Conservation (phyloP, 2,329 filamentous ascomycete genomes). For the Fusarium clavum region DNA sequence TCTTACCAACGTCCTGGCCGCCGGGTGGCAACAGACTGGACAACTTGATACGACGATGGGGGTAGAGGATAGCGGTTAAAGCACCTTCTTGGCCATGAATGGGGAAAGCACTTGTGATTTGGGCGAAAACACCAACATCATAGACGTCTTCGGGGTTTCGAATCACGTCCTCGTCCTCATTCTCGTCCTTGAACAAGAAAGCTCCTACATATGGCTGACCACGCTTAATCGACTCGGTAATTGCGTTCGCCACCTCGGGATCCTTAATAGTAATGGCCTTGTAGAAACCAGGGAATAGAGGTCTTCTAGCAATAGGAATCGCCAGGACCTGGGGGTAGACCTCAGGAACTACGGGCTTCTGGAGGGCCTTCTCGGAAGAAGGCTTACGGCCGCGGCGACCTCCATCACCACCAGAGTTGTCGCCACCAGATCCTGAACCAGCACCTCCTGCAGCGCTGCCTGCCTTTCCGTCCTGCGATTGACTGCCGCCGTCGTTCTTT, state of each 20-base stretch:
- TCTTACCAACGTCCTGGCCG: constrained; percentile 61
- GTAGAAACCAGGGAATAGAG: constrained; percentile 97
- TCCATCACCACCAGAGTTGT: constrained; percentile 68
- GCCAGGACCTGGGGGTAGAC: constrained; percentile 98
- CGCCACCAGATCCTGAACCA: constrained; percentile 63
- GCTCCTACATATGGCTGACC: constrained; percentile 98
- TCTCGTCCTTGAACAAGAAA: constrained; percentile 96
- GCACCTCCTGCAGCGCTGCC: constrained; percentile 67
- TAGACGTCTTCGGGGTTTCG: constrained; percentile 91
- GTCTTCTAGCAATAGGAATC: constrained; percentile 92
- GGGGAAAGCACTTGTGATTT: constrained; percentile 96
- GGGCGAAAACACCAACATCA: constrained; percentile 95
- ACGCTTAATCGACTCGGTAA: constrained; percentile 95
- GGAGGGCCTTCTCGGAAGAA: constrained; percentile 77
- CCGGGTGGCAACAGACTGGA: constrained; percentile 82
- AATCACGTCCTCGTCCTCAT: constrained; percentile 93
- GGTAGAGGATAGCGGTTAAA: constrained; percentile 94
- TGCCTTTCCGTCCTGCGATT: constrained; percentile 65
- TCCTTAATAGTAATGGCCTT: constrained; percentile 98
- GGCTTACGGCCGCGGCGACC: constrained; percentile 79
- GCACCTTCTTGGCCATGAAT: constrained; percentile 86
- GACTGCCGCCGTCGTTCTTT: constrained; percentile 55
- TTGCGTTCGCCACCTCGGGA: constrained; percentile 88
- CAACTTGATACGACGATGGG: constrained; percentile 92
- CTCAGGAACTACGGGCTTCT: constrained; percentile 91